Percentiles rank a stretch among this genome's conserved stretches.
Evolutionary conservation across 2,329 filamentous ascomycete genomes (phyloP).

Genomic region (Madurella fahalii): DNA sequence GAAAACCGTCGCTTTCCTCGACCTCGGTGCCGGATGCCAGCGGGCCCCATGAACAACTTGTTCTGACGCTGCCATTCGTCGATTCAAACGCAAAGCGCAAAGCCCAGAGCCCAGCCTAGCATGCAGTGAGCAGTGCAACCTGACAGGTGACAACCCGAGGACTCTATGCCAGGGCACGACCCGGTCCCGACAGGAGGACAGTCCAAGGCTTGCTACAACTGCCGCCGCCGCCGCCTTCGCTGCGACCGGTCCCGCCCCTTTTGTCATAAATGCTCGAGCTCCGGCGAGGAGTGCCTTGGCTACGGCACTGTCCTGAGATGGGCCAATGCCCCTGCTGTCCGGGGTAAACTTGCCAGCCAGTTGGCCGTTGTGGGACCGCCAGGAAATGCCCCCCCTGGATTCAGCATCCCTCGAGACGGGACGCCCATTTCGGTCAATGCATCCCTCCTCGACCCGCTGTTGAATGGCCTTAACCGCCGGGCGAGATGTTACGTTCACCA

Average conservation of each 20-base stretch:
- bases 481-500: constrained; percentile 48
- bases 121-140: background rate
- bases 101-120: background rate
- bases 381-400: background rate
- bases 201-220: constrained; percentile 55
- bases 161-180: constrained; percentile 8
- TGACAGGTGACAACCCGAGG: background rate
- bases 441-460: constrained; percentile 49
- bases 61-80: no score
- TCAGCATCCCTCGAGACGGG: background rate
- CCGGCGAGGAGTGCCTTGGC: constrained; percentile 56
- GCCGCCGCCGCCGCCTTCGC: constrained; percentile 55
- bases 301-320: constrained; percentile 59
- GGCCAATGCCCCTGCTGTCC: constrained; percentile 48
- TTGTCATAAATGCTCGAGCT: constrained; percentile 55
- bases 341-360: constrained; percentile 40
- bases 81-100: background rate
- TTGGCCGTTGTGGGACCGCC: background rate
- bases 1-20: background rate
- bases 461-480: constrained; percentile 48
- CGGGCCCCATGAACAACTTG: no score
- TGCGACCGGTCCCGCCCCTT: constrained; percentile 58
- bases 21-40: background rate
- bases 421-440: constrained; percentile 5
- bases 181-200: background rate